Conservation (phyloP, 495 filamentous ascomycete species). For the Hypoxylon rickii region DNA sequence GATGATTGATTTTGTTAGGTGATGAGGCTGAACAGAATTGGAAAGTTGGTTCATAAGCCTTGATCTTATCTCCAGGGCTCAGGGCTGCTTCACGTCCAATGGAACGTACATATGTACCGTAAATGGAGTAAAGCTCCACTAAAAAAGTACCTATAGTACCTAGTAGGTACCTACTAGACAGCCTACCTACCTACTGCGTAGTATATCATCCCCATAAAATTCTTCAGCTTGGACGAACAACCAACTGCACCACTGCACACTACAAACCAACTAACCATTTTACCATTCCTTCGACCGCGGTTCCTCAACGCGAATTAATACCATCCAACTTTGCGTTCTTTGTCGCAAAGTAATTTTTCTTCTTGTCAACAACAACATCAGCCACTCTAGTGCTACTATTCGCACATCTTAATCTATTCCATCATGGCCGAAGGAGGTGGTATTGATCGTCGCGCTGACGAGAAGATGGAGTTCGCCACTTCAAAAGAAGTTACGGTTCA, state of each 20-base stretch:
- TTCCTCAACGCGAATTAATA: constrained; percentile 17
- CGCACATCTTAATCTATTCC: constrained; percentile 3
- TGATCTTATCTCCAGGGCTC: constrained; percentile 15
- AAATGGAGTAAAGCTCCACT: neutral
- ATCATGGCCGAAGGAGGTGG: constrained; percentile 80
- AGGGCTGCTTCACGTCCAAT: no score
- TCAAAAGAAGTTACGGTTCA: constrained; percentile 95
- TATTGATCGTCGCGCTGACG: constrained; percentile 92
- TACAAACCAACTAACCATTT: no score
- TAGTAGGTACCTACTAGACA: no score
- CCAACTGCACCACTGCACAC: no score
- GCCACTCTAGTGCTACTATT: neutral
- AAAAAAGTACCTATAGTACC: no score
- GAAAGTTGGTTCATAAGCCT: constrained; percentile 6
- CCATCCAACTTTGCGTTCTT: constrained; percentile 1
- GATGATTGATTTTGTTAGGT: neutral
- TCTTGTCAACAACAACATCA: neutral
- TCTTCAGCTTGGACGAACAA: no score
- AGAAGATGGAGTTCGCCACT: constrained; percentile 96
- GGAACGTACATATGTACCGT: no score
- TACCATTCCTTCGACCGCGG: neutral
- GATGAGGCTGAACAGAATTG: constrained; percentile 28
- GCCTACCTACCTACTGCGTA: neutral
- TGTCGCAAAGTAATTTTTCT: neutral
- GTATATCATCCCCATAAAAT: constrained; percentile 17